Evolutionary conservation across 768 basidiomycete species (phyloP).

Genomic region (Gloeopeniophorella convolvens): DNA sequence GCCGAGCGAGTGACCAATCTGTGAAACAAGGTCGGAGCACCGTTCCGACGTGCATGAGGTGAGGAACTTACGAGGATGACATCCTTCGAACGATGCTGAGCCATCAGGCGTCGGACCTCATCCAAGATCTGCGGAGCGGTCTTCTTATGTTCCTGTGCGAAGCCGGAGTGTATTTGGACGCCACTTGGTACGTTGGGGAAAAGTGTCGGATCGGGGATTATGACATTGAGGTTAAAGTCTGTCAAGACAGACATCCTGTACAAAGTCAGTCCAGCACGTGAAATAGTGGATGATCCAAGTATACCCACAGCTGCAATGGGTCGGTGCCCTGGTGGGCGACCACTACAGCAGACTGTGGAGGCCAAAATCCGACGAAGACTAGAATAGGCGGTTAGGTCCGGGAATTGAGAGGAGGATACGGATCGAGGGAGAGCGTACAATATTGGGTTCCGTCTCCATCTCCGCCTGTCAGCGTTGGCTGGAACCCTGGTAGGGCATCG

Average conservation of each 20-base stretch:
- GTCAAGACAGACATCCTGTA: constrained; percentile 13
- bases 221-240: not conserved
- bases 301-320: constrained; percentile 11
- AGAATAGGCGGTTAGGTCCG: not conserved
- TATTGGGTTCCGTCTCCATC: constrained; percentile 42
- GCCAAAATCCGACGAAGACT: constrained; percentile 21
- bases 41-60: not conserved
- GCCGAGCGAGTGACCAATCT: constrained; percentile 19
- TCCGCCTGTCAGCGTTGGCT: constrained; percentile 38
- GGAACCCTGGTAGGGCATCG: constrained; percentile 35
- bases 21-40: not conserved
- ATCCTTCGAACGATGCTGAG: not conserved
- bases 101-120: constrained; percentile 10
- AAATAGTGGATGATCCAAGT: not conserved
- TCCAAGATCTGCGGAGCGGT: constrained; percentile 11
- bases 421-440: constrained; percentile 29
- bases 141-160: constrained; percentile 12
- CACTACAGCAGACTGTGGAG: constrained; percentile 11
- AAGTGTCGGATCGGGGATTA: constrained; percentile 7
- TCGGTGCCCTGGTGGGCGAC: constrained; percentile 20
- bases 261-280: not conserved
- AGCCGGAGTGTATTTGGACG: constrained; percentile 9
- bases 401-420: not conserved
- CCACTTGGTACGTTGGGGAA: constrained; percentile 9
- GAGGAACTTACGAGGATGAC: constrained; percentile 10